Evolutionary conservation across 2,329 filamentous ascomycete species (phyloP).

Genomic region (Fusarium pininemorale): DNA sequence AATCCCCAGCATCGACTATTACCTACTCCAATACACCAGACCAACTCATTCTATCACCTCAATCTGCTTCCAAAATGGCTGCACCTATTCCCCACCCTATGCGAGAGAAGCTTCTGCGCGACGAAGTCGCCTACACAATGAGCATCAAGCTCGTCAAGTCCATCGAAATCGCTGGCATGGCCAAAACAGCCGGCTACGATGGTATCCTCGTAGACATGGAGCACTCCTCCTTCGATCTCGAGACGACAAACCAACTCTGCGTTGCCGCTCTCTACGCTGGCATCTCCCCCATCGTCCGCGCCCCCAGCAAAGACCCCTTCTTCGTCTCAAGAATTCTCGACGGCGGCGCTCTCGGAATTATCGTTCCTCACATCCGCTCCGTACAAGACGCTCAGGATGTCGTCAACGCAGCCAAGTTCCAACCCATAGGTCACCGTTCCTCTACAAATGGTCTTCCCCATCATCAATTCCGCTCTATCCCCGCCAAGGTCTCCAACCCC

Average conservation of each 20-base stretch:
- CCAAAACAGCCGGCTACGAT: slow-evolving; percentile 48
- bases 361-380: slow-evolving; percentile 41
- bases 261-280: slow-evolving; percentile 43
- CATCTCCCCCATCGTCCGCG: slow-evolving; percentile 41
- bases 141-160: slow-evolving; percentile 46
- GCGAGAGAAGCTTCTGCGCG: slow-evolving; percentile 40
- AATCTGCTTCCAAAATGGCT: slow-evolving; percentile 19
- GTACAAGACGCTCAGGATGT: slow-evolving; percentile 40
- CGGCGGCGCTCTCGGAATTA: slow-evolving; percentile 39
- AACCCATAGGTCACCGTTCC: slow-evolving; percentile 34
- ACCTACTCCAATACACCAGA: too few species aligned
- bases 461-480: slow-evolving; percentile 33
- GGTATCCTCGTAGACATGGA: slow-evolving; percentile 52
- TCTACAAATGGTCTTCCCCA: slow-evolving; percentile 38
- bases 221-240: slow-evolving; percentile 48
- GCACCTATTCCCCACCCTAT: slow-evolving; percentile 35
- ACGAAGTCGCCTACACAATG: slow-evolving; percentile 43
- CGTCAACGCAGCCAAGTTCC: slow-evolving; percentile 41
- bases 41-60: too few species aligned
- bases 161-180: slow-evolving; percentile 46
- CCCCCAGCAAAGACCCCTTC: slow-evolving; percentile 39
- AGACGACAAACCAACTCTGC: slow-evolving; percentile 46
- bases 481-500: slow-evolving; percentile 33
- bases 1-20: neutral
- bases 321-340: slow-evolving; percentile 42